Base-by-base conservation (phyloP, 768 basidiomycete species). In the Amanita fuliginea region DNA sequence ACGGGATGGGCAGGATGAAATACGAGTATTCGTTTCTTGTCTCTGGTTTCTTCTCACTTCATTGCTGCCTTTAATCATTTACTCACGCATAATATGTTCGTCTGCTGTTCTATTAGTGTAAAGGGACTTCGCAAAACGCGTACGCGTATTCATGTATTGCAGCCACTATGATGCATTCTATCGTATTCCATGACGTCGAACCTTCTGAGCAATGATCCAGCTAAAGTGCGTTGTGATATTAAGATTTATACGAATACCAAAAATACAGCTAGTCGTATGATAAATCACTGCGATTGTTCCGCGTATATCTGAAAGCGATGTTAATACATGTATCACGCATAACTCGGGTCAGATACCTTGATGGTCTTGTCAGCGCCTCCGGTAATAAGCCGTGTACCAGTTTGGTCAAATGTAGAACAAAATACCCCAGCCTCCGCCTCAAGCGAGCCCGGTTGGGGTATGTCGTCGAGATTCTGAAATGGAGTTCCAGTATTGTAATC, bases 281-380 rank as follows among this genome's bases (percentile, higher is more conserved):
- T 34, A 47, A 13, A 48, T 61, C 66, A 81, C 59, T 76, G 70
- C 5, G 78, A 66, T 56, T 86, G 83, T 61, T 88, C 85, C 18
- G 85, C 81, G 56, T 87, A 87, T 34, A 87, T 60, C 71, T 73
- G 46, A 7, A 16, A 19, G 19, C 13, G 34, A 28, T 4, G 10
- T 19, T 9, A 5, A 45, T 13, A 16, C 9, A 3, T 11, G 14
- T 0, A n/a, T 30, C n/a, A 18, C 18, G 16, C 11, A 34, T 1
- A 22, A 35, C n/a, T 13, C 3, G 8, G 21, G 48, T 21, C 22
- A 7, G 76, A 42, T 26, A 87, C 88, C 78, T 99, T 98, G 71
- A 98, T 95, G 8, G 95, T 97, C 75, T 98, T 99, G 71, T 98
- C 96, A 9, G 96, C 96, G 3, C 94, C 87, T 33, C 96, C 96